These are phyloP conservation scores for Hyphopichia fennica DNA, from an alignment of 1,139 yeast species.

Conservation along the genomic window DNA sequence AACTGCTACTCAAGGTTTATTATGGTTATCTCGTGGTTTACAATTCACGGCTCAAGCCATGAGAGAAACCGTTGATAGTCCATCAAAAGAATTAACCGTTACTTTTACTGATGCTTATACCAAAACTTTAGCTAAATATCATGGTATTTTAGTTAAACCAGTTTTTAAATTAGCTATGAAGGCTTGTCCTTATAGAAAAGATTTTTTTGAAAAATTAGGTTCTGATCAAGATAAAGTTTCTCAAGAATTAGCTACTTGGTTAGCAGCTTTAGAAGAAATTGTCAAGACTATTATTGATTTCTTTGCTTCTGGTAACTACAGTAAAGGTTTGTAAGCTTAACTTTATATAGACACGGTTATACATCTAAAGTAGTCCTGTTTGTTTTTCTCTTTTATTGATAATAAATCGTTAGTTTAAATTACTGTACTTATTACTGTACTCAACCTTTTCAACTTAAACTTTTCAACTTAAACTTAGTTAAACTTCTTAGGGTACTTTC, in stretches of 20 bases:
- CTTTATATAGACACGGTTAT: neutral
- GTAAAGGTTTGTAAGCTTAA: constrained; percentile 68
- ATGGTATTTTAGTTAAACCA: constrained; percentile 79
- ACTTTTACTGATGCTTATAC: constrained; percentile 82
- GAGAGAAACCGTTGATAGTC: constrained; percentile 70
- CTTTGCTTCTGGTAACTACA: constrained; percentile 78
- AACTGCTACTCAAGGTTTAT: constrained; percentile 86
- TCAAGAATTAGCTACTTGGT: constrained; percentile 69
- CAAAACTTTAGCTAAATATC: constrained; percentile 78
- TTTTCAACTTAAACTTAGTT: no score
- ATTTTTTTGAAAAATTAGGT: constrained; percentile 80
- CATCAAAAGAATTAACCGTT: constrained; percentile 63
- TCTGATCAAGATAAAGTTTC: constrained; percentile 64
- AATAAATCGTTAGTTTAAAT: no score
- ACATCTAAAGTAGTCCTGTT: neutral
- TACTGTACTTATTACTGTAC: no score
- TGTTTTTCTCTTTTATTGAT: no score
- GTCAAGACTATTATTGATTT: constrained; percentile 74
- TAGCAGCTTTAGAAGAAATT: constrained; percentile 71
- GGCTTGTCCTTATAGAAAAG: constrained; percentile 91
- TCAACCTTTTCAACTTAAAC: no score
- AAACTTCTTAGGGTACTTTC: no score
- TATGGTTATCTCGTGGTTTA: constrained; percentile 86
- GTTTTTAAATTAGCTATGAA: constrained; percentile 92
- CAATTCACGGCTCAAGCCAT: constrained; percentile 88